A percentile compares a stretch with the other conserved stretches of the same genome.
Conservation (phyloP, 176 grass and related monocot genomes). For the Bonia amplexicaulis region DNA sequence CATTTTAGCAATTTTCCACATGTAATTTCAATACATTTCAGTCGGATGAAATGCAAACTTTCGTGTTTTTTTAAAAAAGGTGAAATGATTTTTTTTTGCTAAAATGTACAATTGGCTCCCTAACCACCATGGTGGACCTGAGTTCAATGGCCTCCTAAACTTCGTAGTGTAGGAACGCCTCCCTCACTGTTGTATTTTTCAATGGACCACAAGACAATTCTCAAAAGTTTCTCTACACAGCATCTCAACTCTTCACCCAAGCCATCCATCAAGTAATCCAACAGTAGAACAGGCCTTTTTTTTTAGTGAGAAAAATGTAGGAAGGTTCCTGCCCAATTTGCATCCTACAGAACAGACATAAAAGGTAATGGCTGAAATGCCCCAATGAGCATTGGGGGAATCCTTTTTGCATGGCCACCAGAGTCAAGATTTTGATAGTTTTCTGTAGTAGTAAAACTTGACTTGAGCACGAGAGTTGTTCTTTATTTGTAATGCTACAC, state of each 20-base stretch:
- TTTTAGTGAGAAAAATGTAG: slow-evolving; percentile 8
- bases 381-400: slow-evolving; percentile 11
- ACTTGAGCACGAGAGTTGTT: neutral
- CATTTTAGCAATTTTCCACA: neutral
- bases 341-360: slow-evolving; percentile 20
- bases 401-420: slow-evolving; percentile 11
- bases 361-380: neutral
- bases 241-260: slow-evolving; percentile 22
- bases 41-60: neutral
- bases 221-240: neutral
- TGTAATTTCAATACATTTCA: slow-evolving; percentile 8
- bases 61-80: neutral
- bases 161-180: slow-evolving; percentile 9
- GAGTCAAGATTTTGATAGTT: slow-evolving; percentile 6
- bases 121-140: neutral
- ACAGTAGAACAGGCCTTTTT: neutral
- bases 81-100: neutral
- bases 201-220: slow-evolving; percentile 10
- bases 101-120: slow-evolving; percentile 17
- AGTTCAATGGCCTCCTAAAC: neutral
- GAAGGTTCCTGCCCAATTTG: slow-evolving; percentile 20
- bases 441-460: slow-evolving; percentile 14
- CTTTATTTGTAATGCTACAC: slow-evolving; percentile 15
- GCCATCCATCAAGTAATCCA: neutral
- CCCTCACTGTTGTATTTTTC: slow-evolving; percentile 5